Evolutionary conservation across 208 protist genomes (phyloP).

Genomic region (Leishmania major): DNA sequence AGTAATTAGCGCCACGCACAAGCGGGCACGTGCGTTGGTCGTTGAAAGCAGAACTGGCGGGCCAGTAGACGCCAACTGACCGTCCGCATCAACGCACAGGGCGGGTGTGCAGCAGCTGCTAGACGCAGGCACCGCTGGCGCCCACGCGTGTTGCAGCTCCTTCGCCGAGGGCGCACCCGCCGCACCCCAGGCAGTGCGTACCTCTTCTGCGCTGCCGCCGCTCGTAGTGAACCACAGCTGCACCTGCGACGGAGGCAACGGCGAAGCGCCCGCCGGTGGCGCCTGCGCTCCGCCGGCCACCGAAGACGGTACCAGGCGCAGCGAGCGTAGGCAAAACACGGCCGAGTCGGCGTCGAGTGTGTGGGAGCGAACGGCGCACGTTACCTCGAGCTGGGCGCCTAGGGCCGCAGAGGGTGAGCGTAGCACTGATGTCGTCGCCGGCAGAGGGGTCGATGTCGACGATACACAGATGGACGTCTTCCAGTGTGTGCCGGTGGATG

Average conservation of each 20-base stretch:
- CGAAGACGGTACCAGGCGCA: constrained; percentile 27
- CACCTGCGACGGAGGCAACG: constrained; percentile 11
- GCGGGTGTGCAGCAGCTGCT: constrained; percentile 12
- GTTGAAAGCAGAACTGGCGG: constrained; percentile 37
- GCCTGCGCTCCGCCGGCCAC: neutral
- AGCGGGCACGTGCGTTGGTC: constrained; percentile 20
- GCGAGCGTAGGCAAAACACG: constrained; percentile 36
- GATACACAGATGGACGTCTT: constrained; percentile 19
- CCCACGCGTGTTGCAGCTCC: constrained; percentile 28
- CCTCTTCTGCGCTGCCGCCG: constrained; percentile 15
- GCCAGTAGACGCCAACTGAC: constrained; percentile 9
- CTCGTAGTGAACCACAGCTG: constrained; percentile 42
- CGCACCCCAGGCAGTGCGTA: constrained; percentile 17
- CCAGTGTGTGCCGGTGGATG: constrained; percentile 1
- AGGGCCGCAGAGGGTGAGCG: constrained; percentile 10
- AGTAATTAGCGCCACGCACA: constrained; percentile 35
- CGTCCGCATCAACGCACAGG: constrained; percentile 16
- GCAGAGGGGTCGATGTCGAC: neutral
- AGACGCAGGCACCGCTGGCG: neutral
- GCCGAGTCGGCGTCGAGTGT: constrained; percentile 14
- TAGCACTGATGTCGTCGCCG: neutral
- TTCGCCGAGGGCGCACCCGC: constrained; percentile 8
- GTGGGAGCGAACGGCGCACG: constrained; percentile 20
- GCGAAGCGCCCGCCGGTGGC: neutral
- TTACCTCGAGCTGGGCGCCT: constrained; percentile 14